Base-by-base conservation (phyloP, 352 stramenopile genomes). In the Plasmopara viticola region DNA sequence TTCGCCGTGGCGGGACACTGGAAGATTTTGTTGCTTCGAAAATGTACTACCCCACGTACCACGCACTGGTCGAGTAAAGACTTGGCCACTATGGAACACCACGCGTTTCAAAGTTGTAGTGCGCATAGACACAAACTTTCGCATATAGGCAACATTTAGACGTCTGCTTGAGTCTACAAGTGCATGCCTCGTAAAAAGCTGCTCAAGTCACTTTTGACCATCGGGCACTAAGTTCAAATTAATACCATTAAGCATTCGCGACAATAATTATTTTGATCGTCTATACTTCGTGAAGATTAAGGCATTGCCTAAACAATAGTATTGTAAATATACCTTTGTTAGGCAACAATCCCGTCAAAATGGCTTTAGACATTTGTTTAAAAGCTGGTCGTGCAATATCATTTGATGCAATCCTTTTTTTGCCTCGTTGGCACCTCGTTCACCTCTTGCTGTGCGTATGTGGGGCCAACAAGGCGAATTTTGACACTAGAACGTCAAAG, bases 21-120 rank as follows among this genome's bases (percentile, higher is more conserved):
- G 79, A 96, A 56, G 72, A 75, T 31, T 98, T 88, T 63, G 86
- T 98, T 13, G 73, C 75, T 4, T 91, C 74, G 42, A 97, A 97
- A 73, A 97, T 97, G 91, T 98, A 97, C 70, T 90, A 93, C 66
- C 94, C 94, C 12, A 76, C 86, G 43, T 98, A 98, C 71, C 87
- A 97, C 48, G 77, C 91, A 49, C 64, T 98, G 10, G 84, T 97
- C 37, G 87, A 97, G 58, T 89, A 81, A 68, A 45, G 41, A 12
- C 37, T 9, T 31, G 30, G 33, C 6, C 41, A 46, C 7, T 18
- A 2, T 10, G 18, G 18, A 49, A 37, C 17, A 28, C 14, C 35
- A 40, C 54, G 28, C 14, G 43, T 48, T 60, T 51, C 29, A 13
- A 3, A 25, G 3, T 3, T 25, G 43, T 52, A 45, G 45, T 53